phyloP scores from a whole-genome alignment of 2,329 filamentous ascomycete species.

The Zymoseptoria pseudotritici region DNA sequence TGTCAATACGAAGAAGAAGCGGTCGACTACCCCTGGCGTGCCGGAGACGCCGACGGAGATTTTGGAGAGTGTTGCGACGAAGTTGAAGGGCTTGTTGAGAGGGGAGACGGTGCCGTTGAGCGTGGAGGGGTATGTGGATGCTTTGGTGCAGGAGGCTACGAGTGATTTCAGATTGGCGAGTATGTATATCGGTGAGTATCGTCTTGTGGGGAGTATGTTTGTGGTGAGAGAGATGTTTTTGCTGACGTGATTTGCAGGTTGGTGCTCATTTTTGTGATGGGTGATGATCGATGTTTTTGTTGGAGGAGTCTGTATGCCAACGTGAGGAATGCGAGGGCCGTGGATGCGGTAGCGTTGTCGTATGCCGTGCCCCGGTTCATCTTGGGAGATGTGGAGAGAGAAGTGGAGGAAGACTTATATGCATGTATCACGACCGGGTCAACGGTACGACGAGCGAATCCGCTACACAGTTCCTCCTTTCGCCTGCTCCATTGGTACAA shows the following conservation, averaged over 20 bases:
- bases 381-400: not conserved
- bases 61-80: constrained; percentile 78
- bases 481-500: too few species aligned
- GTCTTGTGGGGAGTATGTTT: not conserved
- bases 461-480: not conserved
- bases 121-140: constrained; percentile 95
- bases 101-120: constrained; percentile 88
- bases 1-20: constrained; percentile 63
- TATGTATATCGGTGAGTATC: constrained; percentile 81
- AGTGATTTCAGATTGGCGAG: constrained; percentile 70
- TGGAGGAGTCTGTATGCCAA: not conserved
- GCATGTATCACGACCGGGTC: not conserved
- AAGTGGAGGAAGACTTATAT: not conserved
- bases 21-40: constrained; percentile 46
- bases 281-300: not conserved
- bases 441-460: not conserved
- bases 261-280: constrained; percentile 18
- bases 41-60: constrained; percentile 70
- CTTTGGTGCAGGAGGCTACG: constrained; percentile 80
- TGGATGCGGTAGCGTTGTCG: not conserved
- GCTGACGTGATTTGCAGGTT: constrained; percentile 9
- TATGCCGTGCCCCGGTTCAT: not conserved
- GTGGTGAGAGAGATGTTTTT: not conserved
- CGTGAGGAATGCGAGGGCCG: not conserved
- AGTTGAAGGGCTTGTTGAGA: constrained; percentile 74